Base-by-base conservation (phyloP, 148 eudicot genomes). In the Chenopodium album region DNA sequence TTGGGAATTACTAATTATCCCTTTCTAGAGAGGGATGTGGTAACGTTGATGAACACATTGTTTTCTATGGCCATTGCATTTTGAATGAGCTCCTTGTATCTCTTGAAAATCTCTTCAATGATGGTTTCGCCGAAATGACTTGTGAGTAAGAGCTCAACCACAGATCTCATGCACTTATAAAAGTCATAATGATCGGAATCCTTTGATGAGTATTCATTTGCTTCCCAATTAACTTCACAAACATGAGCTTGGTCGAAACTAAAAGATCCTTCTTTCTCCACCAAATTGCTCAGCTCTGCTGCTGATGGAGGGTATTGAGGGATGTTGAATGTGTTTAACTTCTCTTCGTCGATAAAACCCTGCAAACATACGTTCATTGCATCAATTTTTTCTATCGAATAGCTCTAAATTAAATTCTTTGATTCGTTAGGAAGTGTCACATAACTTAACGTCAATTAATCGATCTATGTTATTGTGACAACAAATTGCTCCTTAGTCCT, bases 291-390 rank as follows among this genome's bases (percentile, higher is more conserved):
- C 22, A 92, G 80, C 81, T 93, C 97, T 9, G 66, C 4, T 1
- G 92, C 81, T 0, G 87, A 89, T 77, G 94, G 92, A 0, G 85
- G 75, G 82, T 90, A 91, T 19, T 82, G 73, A 0, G 93, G 97
- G 62, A 89, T 59, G 80, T 93, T 86, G 65, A 90, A 90, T 16
- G 81, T 73, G 67, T 86, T 80, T 10, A 89, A 19, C 72, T 89
- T 84, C 75, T 88, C 84, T 83, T 90, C 90, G 32, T 88, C 91
- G 37, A 93, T 86, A 0, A 78, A 11, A 26, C 94, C 92, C 92
- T 90, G 71, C 77, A 48, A 31, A 31, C 32, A 31, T 31, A 31
- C 32, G 32, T 31, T 1, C 32, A 31, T 31, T 31, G 1, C 32
- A 31, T 31, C 32, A 31, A 23, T 23, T 23, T 31, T 1, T 1